Base-by-base conservation (phyloP, 305 asterid genomes). In the Solanum aculeatissimum region DNA sequence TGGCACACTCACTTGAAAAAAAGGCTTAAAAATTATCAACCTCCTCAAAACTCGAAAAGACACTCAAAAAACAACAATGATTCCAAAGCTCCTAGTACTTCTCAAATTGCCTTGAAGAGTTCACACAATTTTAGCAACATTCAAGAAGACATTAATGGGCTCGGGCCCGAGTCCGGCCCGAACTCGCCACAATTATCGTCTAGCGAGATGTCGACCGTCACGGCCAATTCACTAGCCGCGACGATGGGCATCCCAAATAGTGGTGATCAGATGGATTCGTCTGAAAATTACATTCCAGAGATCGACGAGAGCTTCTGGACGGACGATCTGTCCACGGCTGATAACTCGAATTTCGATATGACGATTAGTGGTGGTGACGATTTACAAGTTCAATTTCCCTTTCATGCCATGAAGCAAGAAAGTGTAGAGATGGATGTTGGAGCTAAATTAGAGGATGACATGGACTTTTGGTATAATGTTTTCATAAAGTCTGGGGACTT, bases 1-100 rank as follows among this genome's bases (percentile, higher is more conserved):
- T 96, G 99, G 99, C 99, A 96, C 90, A 96, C 98, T 38, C 94
- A 92, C 85, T 86, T 96, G 87, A 96, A 96, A 94, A 96, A 96
- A 87, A 92, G 81, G 87, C 90, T 93, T 7, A 92, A 88, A 69
- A 54, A 84, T 58, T 11, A 83, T 68, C 79, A 87, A 84, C 40
- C 92, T 27, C 72, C 89, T 82, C 92, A 89, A 21, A 89, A 74
- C 32, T 43, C 93, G 86, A 94, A 91, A 85, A 81, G 85, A 6
- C 91, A 68, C 32, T 60, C 83, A 27, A 63, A 43, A 14, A 66
- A 5, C 12, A 62, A 29, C 54, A 79, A 29, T 72, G 81, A 86
- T 25, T 47, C 88, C 23, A 88, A 89, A 85, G 62, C 84, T 32
- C 47, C 49, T 71, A 45, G 68, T 84, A 80, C 72, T 51, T 54